Evolutionary conservation across 1,284 basidiomycete species (phyloP), one percentile per base, ranked within the genome.

Genomic region (Hortiboletus rubellus): DNA sequence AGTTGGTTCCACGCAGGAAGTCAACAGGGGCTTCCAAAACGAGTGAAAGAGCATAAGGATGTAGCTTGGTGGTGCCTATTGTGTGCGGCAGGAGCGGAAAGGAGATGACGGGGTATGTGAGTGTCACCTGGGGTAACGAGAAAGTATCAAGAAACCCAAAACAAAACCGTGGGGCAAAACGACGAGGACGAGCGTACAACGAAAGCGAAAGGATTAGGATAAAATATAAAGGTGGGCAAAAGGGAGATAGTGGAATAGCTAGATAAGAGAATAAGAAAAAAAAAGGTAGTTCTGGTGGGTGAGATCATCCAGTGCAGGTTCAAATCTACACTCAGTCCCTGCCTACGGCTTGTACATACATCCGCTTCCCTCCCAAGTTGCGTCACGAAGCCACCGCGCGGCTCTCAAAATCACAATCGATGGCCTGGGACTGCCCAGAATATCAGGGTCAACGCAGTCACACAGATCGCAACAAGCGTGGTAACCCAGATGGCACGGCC

Each of bases 361-460:
- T 57, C 58, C 51, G 27, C 46, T 44, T 63, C 54, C 55, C 54
- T 52, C 52, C 36, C 41, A 37, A 27, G 37, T 52, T 43, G 50
- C 51, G 34, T 52, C 54, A 59, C 55, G 27, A 51, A 31, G 43
- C 46, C 33, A 41, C 47, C 43, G 33, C 11, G 31, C 31, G n/a
- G 41, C 27, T 51, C 42, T 41, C 24, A 34, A 27, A 31, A 46
- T 72, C 59, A 94, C 66, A 95, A 80, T 54, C 91, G 81, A 73
- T 95, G 89, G 5, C 94, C 94, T 3, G 94, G 94, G 34, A 96
- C 94, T 46, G 91, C 91, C 86, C 92, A 92, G 78, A 96, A 96
- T 55, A 96, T 74, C 66, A 95, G 79, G 6, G 92, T 93, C 59
- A 95, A 76, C n/a, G 84, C 86, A 3, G 87, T 83, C 50, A 87